Evolutionary conservation across 768 basidiomycete species (phyloP).

Genomic region (Dioszegia aurantiaca): DNA sequence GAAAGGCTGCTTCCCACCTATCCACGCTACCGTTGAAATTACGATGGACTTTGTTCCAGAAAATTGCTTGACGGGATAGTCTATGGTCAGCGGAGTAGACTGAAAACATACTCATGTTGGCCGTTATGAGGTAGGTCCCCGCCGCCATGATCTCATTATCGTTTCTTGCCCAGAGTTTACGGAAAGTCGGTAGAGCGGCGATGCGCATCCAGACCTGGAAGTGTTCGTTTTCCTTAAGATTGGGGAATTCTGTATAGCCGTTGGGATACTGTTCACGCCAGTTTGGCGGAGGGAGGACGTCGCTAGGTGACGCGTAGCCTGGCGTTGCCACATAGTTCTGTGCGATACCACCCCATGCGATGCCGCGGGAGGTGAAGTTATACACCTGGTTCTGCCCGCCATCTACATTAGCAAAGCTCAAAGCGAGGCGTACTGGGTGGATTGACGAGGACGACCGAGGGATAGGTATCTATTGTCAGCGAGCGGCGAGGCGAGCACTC

Average conservation of each 20-base stretch:
- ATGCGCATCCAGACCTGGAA: constrained; percentile 99
- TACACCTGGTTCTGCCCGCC: constrained; percentile 58
- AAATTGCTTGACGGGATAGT: constrained; percentile 87
- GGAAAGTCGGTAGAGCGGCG: constrained; percentile 92
- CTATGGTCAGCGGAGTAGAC: constrained; percentile 55
- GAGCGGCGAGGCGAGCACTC: constrained; percentile 26
- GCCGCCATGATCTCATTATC: constrained; percentile 68
- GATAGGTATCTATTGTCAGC: constrained; percentile 69
- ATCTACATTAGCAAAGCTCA: constrained; percentile 22
- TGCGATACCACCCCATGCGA: constrained; percentile 93
- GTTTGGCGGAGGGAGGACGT: constrained; percentile 88
- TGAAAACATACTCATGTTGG: constrained; percentile 70
- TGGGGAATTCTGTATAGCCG: constrained; percentile 70
- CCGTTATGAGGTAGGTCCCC: constrained; percentile 71
- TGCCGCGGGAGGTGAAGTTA: constrained; percentile 70
- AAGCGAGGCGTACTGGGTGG: constrained; percentile 54
- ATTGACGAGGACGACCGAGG: constrained; percentile 62
- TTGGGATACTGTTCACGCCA: constrained; percentile 74
- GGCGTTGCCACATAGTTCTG: constrained; percentile 78
- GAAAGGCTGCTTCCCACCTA: constrained; percentile 97
- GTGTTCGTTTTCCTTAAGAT: constrained; percentile 75
- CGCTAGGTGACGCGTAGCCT: constrained; percentile 61
- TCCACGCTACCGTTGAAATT: constrained; percentile 96
- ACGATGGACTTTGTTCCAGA: constrained; percentile 95
- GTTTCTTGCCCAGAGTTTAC: constrained; percentile 90